These are phyloP conservation scores for Prunus persica DNA, from an alignment of 306 rosid species.

Conservation along the genomic window Prunus_persica_NCBIv2 NC_034009.1:43616001-43616500, in stretches of 20 bases:
- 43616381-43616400: conserved; percentile 20
- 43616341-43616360: conserved; percentile 25
- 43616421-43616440: conserved; percentile 35
- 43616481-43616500: conserved; percentile 21
- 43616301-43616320: conserved; percentile 7
- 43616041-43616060: conserved; percentile 12
- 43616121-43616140: conserved; percentile 6
- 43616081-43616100: conserved; percentile 6
- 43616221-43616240: conserved; percentile 11
- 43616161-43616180: neutral
- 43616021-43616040: conserved; percentile 19
- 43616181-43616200: neutral
- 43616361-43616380: conserved; percentile 21
- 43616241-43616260: conserved; percentile 20
- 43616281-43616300: conserved; percentile 26
- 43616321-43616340: conserved; percentile 22
- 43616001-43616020: conserved; percentile 18
- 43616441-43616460: conserved; percentile 28
- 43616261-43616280: conserved; percentile 28
- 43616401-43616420: conserved; percentile 26
- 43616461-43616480: conserved; percentile 34
- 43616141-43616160: neutral
- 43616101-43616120: conserved; percentile 8
- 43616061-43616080: conserved; percentile 24
- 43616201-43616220: neutral